A percentile compares a stretch with the other conserved stretches of the same genome.
Conservation (phyloP, 2,329 filamentous ascomycete genomes). For the Calonectria ilicicola region DNA sequence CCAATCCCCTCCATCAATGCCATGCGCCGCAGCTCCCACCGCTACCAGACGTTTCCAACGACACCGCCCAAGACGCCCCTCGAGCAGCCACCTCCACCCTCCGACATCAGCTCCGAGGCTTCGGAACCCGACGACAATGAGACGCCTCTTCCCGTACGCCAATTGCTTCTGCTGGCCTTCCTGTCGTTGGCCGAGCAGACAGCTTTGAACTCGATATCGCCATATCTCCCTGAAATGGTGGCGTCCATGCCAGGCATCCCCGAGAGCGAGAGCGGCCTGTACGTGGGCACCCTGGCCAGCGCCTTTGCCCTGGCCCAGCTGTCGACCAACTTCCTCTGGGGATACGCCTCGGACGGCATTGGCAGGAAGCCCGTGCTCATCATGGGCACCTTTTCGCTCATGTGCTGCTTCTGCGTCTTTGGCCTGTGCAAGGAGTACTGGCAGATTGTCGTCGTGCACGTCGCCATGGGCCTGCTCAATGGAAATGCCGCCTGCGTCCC, state of each 20-base stretch:
- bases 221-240: conserved; percentile 95
- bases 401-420: conserved; percentile 85
- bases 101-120: conserved; percentile 40
- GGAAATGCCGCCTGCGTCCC: conserved; percentile 96
- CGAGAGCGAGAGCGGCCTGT: conserved; percentile 79
- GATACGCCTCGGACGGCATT: conserved; percentile 71
- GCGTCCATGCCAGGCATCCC: conserved; percentile 85
- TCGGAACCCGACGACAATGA: conserved; percentile 59
- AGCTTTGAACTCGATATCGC: conserved; percentile 94
- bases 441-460: conserved; percentile 88
- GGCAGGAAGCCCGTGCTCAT: conserved; percentile 82
- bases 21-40: conserved; percentile 60
- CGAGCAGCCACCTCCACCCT: conserved; percentile 53
- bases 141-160: conserved; percentile 83
- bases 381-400: conserved; percentile 84
- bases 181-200: conserved; percentile 96
- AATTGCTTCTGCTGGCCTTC: conserved; percentile 86
- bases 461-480: conserved; percentile 92
- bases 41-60: conserved; percentile 87
- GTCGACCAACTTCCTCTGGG: conserved; percentile 80
- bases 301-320: conserved; percentile 94
- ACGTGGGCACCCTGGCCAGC: conserved; percentile 90
- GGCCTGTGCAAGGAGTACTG: conserved; percentile 86
- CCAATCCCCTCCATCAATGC: conserved; percentile 56
- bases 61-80: conserved; percentile 77